These are phyloP conservation scores for Scytalidium lignicola DNA, from an alignment of 2,329 filamentous ascomycete species.

Conservation along the genomic window DNA sequence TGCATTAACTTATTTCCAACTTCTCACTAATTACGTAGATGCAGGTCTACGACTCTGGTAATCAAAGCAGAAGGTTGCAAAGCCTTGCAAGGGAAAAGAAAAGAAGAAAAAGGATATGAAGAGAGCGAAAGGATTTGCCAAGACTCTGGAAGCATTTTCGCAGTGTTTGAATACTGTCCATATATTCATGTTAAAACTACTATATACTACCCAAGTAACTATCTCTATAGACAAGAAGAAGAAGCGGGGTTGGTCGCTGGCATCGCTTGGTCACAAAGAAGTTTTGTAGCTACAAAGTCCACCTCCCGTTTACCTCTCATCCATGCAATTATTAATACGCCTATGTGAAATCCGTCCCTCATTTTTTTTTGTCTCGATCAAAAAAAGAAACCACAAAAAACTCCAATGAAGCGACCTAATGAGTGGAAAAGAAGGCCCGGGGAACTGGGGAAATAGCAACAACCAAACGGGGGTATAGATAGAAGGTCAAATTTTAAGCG, in stretches of 20 bases:
- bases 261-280: no score
- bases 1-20: no score
- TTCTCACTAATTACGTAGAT: no score
- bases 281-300: no score
- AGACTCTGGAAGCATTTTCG: no score
- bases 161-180: not conserved
- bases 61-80: no score
- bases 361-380: not conserved
- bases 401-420: not conserved
- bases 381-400: not conserved
- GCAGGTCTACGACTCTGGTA: no score
- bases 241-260: not conserved
- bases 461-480: not conserved
- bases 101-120: no score
- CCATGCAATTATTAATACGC: not conserved
- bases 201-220: not conserved
- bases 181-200: not conserved
- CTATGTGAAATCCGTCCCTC: not conserved
- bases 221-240: not conserved
- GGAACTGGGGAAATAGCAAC: not conserved
- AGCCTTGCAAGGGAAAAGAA: no score
- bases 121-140: no score
- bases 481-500: constrained; percentile 10
- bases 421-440: not conserved
- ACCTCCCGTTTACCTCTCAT: not conserved